phyloP scores from a whole-genome alignment of 495 filamentous ascomycete genomes.

The Bathelium albidoporum region DNA sequence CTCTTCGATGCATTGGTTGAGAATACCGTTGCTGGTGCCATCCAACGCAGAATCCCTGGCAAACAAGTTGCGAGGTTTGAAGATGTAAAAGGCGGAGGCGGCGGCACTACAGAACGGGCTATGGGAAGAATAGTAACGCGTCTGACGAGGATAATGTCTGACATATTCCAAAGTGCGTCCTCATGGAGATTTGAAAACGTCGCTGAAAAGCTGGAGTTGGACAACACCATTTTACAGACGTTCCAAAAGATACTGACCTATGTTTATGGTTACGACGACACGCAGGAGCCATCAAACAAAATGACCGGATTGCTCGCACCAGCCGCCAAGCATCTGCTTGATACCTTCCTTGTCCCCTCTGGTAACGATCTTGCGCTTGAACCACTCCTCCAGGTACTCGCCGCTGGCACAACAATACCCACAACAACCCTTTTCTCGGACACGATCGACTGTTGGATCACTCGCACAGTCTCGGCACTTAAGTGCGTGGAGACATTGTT shows the following conservation, averaged over 20 bases:
- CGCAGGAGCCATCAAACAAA: constrained; percentile 42
- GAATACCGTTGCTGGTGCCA: constrained; percentile 59
- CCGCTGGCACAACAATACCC: constrained; percentile 55
- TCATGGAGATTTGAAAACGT: constrained; percentile 71
- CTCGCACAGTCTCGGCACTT: constrained; percentile 54
- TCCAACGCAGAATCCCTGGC: constrained; percentile 54
- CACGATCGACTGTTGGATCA: constrained; percentile 45
- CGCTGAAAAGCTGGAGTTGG: constrained; percentile 54
- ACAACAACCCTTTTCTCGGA: constrained; percentile 53
- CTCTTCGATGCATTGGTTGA: constrained; percentile 68
- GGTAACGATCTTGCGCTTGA: constrained; percentile 62
- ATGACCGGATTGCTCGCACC: constrained; percentile 54
- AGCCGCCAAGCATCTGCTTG: constrained; percentile 62
- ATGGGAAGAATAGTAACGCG: constrained; percentile 61
- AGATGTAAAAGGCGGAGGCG: constrained; percentile 39
- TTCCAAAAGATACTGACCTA: constrained; percentile 64
- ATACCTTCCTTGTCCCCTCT: constrained; percentile 61
- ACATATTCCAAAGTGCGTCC: constrained; percentile 69
- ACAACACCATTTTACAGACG: constrained; percentile 46
- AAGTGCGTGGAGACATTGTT: constrained; percentile 57
- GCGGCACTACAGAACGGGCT: constrained; percentile 65
- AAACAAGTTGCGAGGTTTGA: constrained; percentile 41
- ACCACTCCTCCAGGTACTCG: constrained; percentile 61
- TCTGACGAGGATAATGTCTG: constrained; percentile 61
- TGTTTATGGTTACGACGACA: constrained; percentile 60